Percentiles rank a stretch among this genome's conserved stretches.
These are phyloP conservation scores for Musa schizocarpa DNA, from an alignment of 176 grass and related monocot species.

Conservation along the genomic window DNA sequence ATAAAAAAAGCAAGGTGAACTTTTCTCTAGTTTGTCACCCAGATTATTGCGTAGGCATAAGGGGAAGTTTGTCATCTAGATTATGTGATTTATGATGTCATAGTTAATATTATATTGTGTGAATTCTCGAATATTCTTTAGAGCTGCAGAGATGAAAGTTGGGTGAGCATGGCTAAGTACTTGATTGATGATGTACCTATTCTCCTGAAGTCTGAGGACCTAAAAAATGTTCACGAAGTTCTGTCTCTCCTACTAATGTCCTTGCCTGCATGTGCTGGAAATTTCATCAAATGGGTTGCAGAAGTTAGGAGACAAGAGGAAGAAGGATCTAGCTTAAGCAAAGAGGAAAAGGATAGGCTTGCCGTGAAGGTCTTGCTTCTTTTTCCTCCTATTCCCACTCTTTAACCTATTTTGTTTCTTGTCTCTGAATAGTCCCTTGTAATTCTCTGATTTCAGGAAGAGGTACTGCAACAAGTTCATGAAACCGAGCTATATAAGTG, in stretches of 20 bases:
- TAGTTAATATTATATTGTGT: conserved; percentile 11
- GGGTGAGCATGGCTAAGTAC: conserved; percentile 59
- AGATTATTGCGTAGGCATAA: background rate
- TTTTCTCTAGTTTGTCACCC: background rate
- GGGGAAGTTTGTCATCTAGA: background rate
- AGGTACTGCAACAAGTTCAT: conserved; percentile 55
- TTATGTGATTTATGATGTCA: background rate
- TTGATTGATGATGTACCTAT: conserved; percentile 48
- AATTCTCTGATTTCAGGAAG: conserved; percentile 35
- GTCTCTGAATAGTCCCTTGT: background rate
- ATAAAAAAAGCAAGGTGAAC: too few species aligned
- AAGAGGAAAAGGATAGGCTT: conserved; percentile 60
- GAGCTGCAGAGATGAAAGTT: conserved; percentile 65
- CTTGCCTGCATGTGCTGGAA: conserved; percentile 57
- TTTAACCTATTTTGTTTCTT: background rate
- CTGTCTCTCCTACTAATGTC: conserved; percentile 32
- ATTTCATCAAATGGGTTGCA: conserved; percentile 79
- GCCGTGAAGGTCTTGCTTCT: conserved; percentile 17
- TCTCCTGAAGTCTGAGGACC: conserved; percentile 46
- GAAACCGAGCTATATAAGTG: conserved; percentile 46
- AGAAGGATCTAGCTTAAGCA: conserved; percentile 34
- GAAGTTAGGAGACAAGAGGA: conserved; percentile 90
- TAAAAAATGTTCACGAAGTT: conserved; percentile 37
- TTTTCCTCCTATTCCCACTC: background rate
- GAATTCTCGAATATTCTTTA: conserved; percentile 12